Conservation (phyloP, 169 alveolate genomes). For the Amoebophrya sp. region DNA sequence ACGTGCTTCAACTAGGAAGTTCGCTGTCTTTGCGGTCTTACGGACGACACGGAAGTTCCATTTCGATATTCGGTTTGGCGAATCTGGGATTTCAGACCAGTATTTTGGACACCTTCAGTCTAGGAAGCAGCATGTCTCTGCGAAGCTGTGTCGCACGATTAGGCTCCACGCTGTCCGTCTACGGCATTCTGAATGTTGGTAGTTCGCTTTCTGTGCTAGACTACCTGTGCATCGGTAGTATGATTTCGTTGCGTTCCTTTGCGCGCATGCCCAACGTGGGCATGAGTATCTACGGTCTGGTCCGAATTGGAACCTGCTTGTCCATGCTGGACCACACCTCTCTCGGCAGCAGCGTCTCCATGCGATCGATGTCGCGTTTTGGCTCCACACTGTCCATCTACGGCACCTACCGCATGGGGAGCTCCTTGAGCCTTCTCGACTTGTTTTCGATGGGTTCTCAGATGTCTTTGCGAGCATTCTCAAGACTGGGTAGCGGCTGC, state of each 20-base stretch:
- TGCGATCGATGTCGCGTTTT: background rate
- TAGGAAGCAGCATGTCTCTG: background rate
- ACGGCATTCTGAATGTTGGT: background rate
- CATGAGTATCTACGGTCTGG: background rate
- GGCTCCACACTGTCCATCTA: background rate
- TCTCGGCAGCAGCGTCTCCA: background rate
- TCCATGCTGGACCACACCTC: background rate
- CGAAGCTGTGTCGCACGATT: background rate
- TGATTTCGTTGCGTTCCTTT: background rate
- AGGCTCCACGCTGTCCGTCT: background rate
- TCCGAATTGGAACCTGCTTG: background rate
- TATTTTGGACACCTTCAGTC: background rate
- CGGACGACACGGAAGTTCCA: background rate
- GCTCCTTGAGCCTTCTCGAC: background rate
- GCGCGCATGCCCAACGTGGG: background rate
- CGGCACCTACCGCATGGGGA: background rate
- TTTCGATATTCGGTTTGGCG: background rate
- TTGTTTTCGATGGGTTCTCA: background rate
- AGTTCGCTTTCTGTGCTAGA: background rate
- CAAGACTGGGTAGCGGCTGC: constrained; percentile 13
- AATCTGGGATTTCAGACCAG: background rate
- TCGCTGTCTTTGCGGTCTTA: constrained; percentile 9
- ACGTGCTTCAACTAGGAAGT: background rate
- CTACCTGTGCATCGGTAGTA: background rate
- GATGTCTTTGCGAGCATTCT: constrained; percentile 18